Evolutionary conservation across 176 grass and related monocot species (phyloP), one percentile per base, ranked within the genome.

Genomic region (Aegilops umbellulata): DNA sequence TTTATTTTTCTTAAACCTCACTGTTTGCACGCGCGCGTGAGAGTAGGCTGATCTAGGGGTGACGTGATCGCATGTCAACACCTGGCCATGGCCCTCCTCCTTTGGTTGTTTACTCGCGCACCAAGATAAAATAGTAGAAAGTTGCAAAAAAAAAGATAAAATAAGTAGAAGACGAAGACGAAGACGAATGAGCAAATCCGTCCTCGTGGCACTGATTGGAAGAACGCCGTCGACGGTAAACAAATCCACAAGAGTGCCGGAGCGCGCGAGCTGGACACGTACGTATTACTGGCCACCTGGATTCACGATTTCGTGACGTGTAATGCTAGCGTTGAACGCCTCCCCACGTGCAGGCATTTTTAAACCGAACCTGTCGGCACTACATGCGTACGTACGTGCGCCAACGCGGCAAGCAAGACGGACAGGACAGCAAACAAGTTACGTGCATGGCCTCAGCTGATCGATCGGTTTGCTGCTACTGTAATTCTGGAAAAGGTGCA

Each of bases 31-130:
- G 8, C 4, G 22, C 24, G 8, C 4, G 22, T 25, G 32, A 74
- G 39, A 80, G 30, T 24, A 22, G 23, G 74, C 35, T 82, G 70
- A 82, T 16, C 61, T 70, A 47, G 69, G 51, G 19, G 71, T 86
- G 72, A 90, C 61, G 78, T 53, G 72, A 62, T 34, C 42, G 81
- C 30, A 29, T 71, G 87, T 88, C 74, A 84, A 51, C 74, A 5
- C 71, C 67, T 19, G 36, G 35, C 13, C 8, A 74, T 81, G 36
- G 29, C 15, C 10, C 51, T 22, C 79, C 46, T 82, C 42, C 57
- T n/a, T 0, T 3, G 1, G 63, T 10, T 11, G 0, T 41, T 79
- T 60, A 41, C 72, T 58, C 61, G 22, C 6, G 1, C 30, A 44
- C 16, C 30, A 12, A 6, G 73, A 67, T 77, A 15, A n/a, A n/a